Base-by-base conservation (phyloP, 148 eudicot species). In the Gaultheria prostrata region DNA sequence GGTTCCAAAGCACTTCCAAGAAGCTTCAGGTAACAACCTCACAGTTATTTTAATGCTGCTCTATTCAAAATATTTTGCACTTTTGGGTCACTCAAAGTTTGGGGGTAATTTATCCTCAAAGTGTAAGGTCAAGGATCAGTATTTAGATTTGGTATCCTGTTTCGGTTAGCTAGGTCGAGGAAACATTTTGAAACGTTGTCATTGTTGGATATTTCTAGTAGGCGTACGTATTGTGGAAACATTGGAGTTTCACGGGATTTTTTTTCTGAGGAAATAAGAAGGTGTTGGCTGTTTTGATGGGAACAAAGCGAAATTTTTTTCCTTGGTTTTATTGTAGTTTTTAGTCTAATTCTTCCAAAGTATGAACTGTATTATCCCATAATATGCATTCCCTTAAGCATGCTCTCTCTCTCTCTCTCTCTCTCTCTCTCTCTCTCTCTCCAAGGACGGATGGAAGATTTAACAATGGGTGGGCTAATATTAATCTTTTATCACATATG, bases 1-100 rank as follows among this genome's bases (percentile, higher is more conserved):
- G 98, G 98, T 96, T 94, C 84, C 84, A 89, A 82, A 92, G 48
- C 32, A 92, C 93, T 77, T 93, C 98, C 11, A 83, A 15, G 80
- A 87, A 85, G 87, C 91, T 94, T 80, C 91, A 87, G 95, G 98
- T 95, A 88, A 82, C 59, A 20, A 56, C 54, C 48, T 51, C 51
- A 12, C 30, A n/a, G 39, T 35, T 35, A 4, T 18, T 70, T 65
- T 53, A 21, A 20, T 24, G 50, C 32, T 53, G 70, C 70, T 24
- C 30, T 2, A 63, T 63, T 24, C 70, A 63, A 63, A 28, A 24
- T 26, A 57, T 1, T n/a, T 20, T 71, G 53, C 49, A 15, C 11
- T 28, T 50, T 26, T 50, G 81, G 15, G 39, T 33, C 32, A 9
- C 57, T 49, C 35, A 45, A 75, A 20, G 78, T 35, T 6, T 39